phyloP scores from a whole-genome alignment of 768 basidiomycete genomes.

The Leucocoprinus leucothites region DNA sequence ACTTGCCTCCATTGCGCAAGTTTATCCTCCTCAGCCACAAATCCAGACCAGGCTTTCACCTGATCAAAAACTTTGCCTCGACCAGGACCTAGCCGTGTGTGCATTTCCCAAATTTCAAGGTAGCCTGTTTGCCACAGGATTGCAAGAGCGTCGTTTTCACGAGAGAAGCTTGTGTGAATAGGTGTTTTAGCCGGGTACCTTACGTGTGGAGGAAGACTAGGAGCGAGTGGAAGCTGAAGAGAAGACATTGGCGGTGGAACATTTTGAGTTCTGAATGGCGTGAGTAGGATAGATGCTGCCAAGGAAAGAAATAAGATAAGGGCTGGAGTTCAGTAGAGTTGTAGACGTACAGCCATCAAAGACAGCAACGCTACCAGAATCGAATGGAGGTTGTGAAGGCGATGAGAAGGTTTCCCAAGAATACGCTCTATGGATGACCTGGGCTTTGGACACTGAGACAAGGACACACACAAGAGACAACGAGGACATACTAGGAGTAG shows the following conservation, averaged over 20 bases:
- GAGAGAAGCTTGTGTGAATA: constrained; percentile 62
- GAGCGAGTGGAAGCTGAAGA: constrained; percentile 34
- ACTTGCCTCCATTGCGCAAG: constrained; percentile 32
- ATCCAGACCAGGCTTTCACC: constrained; percentile 31
- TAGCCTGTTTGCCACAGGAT: constrained; percentile 69
- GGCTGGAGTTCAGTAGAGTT: neutral
- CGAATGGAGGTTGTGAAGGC: constrained; percentile 52
- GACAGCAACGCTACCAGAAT: constrained; percentile 86
- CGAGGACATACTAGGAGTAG: constrained; percentile 55
- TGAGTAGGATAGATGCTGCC: constrained; percentile 73
- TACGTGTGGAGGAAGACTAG: constrained; percentile 17
- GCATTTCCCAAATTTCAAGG: constrained; percentile 67
- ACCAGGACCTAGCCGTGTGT: constrained; percentile 58
- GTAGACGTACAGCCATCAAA: constrained; percentile 74
- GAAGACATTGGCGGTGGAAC: constrained; percentile 99
- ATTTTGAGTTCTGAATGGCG: constrained; percentile 91
- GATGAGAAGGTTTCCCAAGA: constrained; percentile 79
- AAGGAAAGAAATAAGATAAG: neutral
- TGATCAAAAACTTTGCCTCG: constrained; percentile 62
- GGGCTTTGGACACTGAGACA: constrained; percentile 30
- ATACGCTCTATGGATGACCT: constrained; percentile 59
- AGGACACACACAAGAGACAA: neutral
- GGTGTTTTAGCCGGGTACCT: constrained; percentile 40
- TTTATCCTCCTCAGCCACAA: constrained; percentile 16
- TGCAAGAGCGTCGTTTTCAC: constrained; percentile 53